These are phyloP conservation scores for Yarrowia galli DNA, from an alignment of 1,139 yeast genomes.

Conservation along the genomic window DNA sequence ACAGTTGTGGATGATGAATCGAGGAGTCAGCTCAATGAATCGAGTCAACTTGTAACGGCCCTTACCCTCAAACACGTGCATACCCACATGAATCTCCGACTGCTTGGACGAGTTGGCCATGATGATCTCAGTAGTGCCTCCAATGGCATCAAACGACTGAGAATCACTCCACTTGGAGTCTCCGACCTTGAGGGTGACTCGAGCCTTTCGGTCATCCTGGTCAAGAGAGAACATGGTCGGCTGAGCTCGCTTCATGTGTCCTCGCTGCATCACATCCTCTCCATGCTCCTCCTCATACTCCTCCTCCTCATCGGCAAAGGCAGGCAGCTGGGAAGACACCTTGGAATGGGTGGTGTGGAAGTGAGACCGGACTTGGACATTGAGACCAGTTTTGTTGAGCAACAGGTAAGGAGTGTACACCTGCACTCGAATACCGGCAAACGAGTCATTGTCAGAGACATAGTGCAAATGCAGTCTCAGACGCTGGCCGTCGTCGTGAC, in stretches of 20 bases:
- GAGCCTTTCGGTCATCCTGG: conserved; percentile 63
- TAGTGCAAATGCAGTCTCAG: conserved; percentile 72
- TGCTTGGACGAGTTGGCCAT: conserved; percentile 60
- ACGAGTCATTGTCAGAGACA: conserved; percentile 48
- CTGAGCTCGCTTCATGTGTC: conserved; percentile 51
- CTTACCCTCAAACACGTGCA: conserved; percentile 81
- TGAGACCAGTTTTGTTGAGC: conserved; percentile 78
- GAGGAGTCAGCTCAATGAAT: conserved; percentile 80
- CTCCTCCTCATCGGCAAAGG: conserved; percentile 19
- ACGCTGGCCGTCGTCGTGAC: conserved; percentile 68
- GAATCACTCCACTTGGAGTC: conserved; percentile 81
- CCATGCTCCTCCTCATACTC: conserved; percentile 43
- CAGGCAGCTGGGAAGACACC: conserved; percentile 45
- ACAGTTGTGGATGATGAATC: conserved; percentile 76
- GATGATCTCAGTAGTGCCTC: conserved; percentile 73
- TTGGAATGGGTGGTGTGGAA: conserved; percentile 56
- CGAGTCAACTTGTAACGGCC: conserved; percentile 81
- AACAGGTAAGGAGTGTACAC: conserved; percentile 85
- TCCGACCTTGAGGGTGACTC: conserved; percentile 73
- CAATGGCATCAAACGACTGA: conserved; percentile 87
- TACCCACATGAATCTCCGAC: conserved; percentile 76
- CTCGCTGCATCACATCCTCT: conserved; percentile 42
- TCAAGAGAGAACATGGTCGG: conserved; percentile 91
- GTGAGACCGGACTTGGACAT: conserved; percentile 65
- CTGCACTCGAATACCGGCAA: conserved; percentile 54